Conservation (phyloP, 176 grass and related monocot genomes). For the Tillandsia fasciculata region DNA sequence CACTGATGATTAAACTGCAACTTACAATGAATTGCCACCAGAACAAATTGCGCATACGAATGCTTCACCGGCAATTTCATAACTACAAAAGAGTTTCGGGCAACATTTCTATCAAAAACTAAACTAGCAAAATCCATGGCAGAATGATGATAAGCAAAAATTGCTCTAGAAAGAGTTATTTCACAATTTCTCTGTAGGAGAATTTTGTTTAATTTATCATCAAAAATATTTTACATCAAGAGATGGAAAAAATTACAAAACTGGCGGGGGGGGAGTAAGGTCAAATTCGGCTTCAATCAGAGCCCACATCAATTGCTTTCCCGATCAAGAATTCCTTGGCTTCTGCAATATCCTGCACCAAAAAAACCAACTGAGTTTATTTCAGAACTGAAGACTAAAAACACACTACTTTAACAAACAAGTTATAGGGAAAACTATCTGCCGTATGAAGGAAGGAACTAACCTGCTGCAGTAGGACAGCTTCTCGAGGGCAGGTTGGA, state of each 20-base stretch:
- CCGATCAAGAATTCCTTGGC: constrained; percentile 64
- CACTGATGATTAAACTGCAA: not conserved
- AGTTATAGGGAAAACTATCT: not conserved
- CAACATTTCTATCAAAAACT: too few relatives aligned
- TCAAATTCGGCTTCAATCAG: constrained; percentile 32
- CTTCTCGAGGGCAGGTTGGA: constrained; percentile 82
- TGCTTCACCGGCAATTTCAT: too few relatives aligned
- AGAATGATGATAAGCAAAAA: too few relatives aligned
- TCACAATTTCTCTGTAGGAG: too few relatives aligned
- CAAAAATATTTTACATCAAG: too few relatives aligned
- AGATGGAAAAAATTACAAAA: too few relatives aligned
- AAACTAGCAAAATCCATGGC: too few relatives aligned
- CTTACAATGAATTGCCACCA: too few relatives aligned
- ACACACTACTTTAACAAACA: not conserved
- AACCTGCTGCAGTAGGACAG: constrained; percentile 72
- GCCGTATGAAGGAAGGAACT: not conserved
- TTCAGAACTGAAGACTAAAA: not conserved
- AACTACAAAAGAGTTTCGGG: too few relatives aligned
- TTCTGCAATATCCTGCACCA: constrained; percentile 60
- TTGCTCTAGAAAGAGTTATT: too few relatives aligned
- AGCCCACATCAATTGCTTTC: constrained; percentile 49
- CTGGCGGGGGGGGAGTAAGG: not conserved
- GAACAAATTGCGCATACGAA: too few relatives aligned
- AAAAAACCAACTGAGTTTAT: constrained; percentile 6
- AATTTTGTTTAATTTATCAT: too few relatives aligned